Percentiles rank a stretch among this genome's conserved stretches.
These are phyloP conservation scores for Curvularia lunata DNA, from an alignment of 2,329 filamentous ascomycete species.

Conservation along the genomic window DNA sequence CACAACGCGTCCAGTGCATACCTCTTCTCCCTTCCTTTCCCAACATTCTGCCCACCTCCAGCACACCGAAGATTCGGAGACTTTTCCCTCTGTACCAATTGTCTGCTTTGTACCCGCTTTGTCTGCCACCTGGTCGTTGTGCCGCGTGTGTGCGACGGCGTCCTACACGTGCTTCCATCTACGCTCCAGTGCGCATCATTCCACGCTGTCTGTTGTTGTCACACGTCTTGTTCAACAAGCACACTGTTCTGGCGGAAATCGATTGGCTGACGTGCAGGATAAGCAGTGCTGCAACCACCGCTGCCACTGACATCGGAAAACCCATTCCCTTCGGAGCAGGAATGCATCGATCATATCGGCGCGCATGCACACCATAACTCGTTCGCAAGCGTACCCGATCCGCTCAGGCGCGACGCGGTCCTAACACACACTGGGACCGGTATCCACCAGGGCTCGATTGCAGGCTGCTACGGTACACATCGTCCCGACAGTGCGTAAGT, in stretches of 20 bases:
- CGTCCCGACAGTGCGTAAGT: constrained; percentile 65
- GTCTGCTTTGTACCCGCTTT: constrained; percentile 43
- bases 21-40: constrained; percentile 11
- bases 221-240: constrained; percentile 43
- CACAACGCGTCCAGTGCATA: constrained; percentile 35
- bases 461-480: constrained; percentile 59
- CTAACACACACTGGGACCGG: constrained; percentile 55
- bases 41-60: constrained; percentile 25
- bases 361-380: constrained; percentile 54
- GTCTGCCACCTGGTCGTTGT: constrained; percentile 45
- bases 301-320: constrained; percentile 53
- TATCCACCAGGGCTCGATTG: constrained; percentile 56
- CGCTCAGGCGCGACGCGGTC: constrained; percentile 58
- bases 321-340: constrained; percentile 53
- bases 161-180: constrained; percentile 38
- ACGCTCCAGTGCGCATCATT: constrained; percentile 34
- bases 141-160: constrained; percentile 45
- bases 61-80: constrained; percentile 37
- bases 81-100: constrained; percentile 36
- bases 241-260: constrained; percentile 32
- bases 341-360: constrained; percentile 55
- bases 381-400: constrained; percentile 56
- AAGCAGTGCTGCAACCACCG: constrained; percentile 53
- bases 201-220: constrained; percentile 50
- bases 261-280: constrained; percentile 52